Evolutionary conservation across 108 stramenopile species (phyloP), one percentile per base, ranked within the genome.

Genomic region (Conticribra guillardii): DNA sequence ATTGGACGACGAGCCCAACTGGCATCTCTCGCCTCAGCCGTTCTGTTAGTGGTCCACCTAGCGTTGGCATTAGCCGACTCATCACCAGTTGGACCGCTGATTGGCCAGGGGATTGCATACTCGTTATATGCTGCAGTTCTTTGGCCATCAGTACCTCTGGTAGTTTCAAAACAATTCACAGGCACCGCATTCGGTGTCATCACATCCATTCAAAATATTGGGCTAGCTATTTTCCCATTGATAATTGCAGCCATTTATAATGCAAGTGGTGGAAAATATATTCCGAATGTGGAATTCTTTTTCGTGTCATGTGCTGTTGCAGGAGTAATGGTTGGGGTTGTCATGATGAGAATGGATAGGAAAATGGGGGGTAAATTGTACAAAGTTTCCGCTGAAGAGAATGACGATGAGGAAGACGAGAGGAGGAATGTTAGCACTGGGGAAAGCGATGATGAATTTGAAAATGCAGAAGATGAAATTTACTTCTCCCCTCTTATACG

Each of bases 101-200:
- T 90, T 8, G 72, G 73, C 11, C 85, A 87, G 61, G 89, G 89
- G 11, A 33, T 87, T 16, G 84, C 82, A 16, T 90, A 86, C 54
- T 74, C 81, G 2, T 33, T 78, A 4, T 91, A 79, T 69, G 85
- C 85, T 21, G 67, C 90, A 1, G 87, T 85, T 2, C 37, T 91
- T 17, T 91, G 90, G 90, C 90, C 90, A 3, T 81, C 79, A 0
- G 84, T 91, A 3, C 77, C 87, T 2, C 54, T 91, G 28, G 65
- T 82, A 19, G 86, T 91, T 5, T 63, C 74, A 29, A 71, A 75
- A 51, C 47, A 69, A 52, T 58, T 32, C 49, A 75, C 69, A 0
- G 90, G 87, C 1, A 74, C 82, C 18, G 90, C 85, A 3, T 88
- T 83, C 61, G 90, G 90, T 9, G 50, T 87, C 8, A 79, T 87